Conservation (phyloP, 2,329 filamentous ascomycete species). For the Xylariaceae sp. region DNA sequence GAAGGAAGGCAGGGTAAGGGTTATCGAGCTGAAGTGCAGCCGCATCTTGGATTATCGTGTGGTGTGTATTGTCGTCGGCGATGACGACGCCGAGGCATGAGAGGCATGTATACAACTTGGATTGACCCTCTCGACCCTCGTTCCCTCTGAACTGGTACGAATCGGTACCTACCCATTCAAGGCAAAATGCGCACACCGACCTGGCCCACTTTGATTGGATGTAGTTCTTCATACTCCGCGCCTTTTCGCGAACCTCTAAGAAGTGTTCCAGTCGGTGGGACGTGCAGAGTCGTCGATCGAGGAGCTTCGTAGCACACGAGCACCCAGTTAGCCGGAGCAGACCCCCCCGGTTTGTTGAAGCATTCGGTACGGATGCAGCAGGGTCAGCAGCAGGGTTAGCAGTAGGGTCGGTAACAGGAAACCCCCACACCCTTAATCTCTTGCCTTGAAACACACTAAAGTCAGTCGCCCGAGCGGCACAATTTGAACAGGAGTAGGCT, state of each 20-base stretch:
- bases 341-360: background rate
- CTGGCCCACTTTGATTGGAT: slow-evolving; percentile 33
- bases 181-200: slow-evolving; percentile 44
- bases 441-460: slow-evolving; percentile 11
- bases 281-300: slow-evolving; percentile 44
- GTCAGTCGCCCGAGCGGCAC: slow-evolving; percentile 28
- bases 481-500: slow-evolving; percentile 41
- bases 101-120: slow-evolving; percentile 44
- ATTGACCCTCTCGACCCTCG: slow-evolving; percentile 6
- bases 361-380: background rate
- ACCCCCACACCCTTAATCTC: slow-evolving; percentile 40
- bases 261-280: slow-evolving; percentile 45
- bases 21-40: no score
- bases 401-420: no score
- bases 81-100: slow-evolving; percentile 41
- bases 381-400: background rate
- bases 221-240: slow-evolving; percentile 40
- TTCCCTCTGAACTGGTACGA: slow-evolving; percentile 14
- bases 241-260: slow-evolving; percentile 33
- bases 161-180: slow-evolving; percentile 26
- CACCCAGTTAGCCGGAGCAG: slow-evolving; percentile 46
- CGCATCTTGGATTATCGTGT: no score
- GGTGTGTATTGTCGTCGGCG: no score
- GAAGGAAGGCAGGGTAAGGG: no score
- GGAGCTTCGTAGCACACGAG: slow-evolving; percentile 46